phyloP scores from a whole-genome alignment of 768 basidiomycete genomes.

The Lactarius hengduanensis region DNA sequence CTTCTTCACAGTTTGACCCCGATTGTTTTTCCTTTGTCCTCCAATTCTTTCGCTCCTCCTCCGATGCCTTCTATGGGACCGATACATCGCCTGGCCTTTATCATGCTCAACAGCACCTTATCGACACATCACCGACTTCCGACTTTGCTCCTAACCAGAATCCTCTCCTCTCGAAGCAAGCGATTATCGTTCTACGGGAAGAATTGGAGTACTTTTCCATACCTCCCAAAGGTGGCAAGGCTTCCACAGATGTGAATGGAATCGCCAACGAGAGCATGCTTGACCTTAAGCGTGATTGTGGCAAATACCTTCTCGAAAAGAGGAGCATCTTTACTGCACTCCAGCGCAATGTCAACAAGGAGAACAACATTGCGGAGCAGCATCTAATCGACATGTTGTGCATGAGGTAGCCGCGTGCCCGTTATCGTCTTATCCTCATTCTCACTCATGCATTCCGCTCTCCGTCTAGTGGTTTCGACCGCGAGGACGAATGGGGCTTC shows the following conservation, averaged over 20 bases:
- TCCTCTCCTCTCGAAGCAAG: conserved; percentile 91
- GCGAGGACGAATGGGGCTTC: conserved; percentile 98
- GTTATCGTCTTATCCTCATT: conserved; percentile 12
- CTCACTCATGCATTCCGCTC: background rate
- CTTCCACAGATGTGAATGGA: conserved; percentile 72
- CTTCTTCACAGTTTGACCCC: conserved; percentile 78
- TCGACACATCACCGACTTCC: conserved; percentile 59
- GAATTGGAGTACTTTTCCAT: conserved; percentile 99
- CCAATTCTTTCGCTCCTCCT: conserved; percentile 85
- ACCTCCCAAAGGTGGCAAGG: conserved; percentile 64
- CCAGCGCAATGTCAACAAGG: conserved; percentile 98
- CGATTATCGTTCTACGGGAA: conserved; percentile 96
- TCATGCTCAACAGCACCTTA: conserved; percentile 73
- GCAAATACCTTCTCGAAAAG: conserved; percentile 83
- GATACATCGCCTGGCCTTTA: conserved; percentile 68
- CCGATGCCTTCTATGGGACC: conserved; percentile 91
- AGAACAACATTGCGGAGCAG: conserved; percentile 98
- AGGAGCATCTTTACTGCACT: conserved; percentile 95
- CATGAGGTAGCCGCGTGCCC: conserved; percentile 74
- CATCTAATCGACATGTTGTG: conserved; percentile 99
- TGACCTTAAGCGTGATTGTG: conserved; percentile 82
- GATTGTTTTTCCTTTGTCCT: conserved; percentile 95
- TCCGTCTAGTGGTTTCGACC: conserved; percentile 79
- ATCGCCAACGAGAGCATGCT: conserved; percentile 76
- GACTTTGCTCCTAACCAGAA: conserved; percentile 72